Evolutionary conservation across 1,284 basidiomycete species (phyloP).

Genomic region (Megacollybia platyphylla): DNA sequence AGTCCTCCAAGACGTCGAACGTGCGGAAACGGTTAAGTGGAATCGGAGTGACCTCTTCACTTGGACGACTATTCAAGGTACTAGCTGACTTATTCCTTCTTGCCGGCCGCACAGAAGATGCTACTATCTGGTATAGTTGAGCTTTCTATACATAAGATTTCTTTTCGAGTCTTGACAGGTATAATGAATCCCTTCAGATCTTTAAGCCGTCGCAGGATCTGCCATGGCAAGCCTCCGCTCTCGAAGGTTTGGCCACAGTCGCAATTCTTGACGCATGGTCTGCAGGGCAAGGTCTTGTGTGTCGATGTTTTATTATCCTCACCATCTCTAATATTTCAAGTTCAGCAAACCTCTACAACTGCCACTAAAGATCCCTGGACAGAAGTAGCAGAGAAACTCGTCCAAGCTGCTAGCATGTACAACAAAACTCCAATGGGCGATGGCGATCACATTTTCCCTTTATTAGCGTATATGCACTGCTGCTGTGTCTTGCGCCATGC

Average conservation of each 20-base stretch:
- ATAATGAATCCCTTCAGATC: slow-evolving; percentile 67
- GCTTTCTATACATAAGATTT: slow-evolving; percentile 5
- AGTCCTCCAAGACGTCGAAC: slow-evolving; percentile 18
- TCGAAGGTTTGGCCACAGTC: slow-evolving; percentile 74
- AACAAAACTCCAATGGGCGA: slow-evolving; percentile 45
- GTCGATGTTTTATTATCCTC: slow-evolving; percentile 14
- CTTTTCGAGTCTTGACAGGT: slow-evolving; percentile 37
- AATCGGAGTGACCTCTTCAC: slow-evolving; percentile 58
- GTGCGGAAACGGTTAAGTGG: slow-evolving; percentile 48
- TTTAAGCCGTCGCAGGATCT: slow-evolving; percentile 65
- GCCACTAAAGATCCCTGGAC: slow-evolving; percentile 49
- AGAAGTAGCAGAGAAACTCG: slow-evolving; percentile 56
- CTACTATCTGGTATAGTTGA: slow-evolving; percentile 55
- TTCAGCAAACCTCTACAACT: slow-evolving; percentile 35
- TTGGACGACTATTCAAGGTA: slow-evolving; percentile 74
- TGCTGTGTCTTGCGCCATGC: slow-evolving; percentile 57
- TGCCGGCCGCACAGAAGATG: slow-evolving; percentile 71
- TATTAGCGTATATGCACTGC: slow-evolving; percentile 56
- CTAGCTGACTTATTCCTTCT: slow-evolving; percentile 83
- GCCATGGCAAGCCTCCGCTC: slow-evolving; percentile 77
- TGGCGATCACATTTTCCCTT: slow-evolving; percentile 38
- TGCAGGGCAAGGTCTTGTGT: slow-evolving; percentile 55
- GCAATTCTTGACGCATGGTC: slow-evolving; percentile 79
- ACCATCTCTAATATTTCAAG: slow-evolving; percentile 10
- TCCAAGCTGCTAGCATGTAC: slow-evolving; percentile 53